Evolutionary conservation across 129 eudicot species (phyloP).

Genomic region (Apium graveolens): DNA sequence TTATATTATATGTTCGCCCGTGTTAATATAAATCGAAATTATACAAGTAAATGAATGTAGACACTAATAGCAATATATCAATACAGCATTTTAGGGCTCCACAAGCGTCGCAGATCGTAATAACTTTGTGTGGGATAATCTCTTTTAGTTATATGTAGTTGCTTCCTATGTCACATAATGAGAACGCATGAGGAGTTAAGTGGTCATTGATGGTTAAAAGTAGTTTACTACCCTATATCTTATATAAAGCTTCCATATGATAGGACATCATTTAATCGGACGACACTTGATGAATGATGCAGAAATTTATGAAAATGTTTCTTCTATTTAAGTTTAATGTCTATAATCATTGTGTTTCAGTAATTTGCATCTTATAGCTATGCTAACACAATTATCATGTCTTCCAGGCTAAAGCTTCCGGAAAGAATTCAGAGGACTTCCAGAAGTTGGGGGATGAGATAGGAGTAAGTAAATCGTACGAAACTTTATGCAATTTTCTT

Average conservation of each 20-base stretch:
- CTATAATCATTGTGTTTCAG: background rate
- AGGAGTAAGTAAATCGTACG: conserved; percentile 46
- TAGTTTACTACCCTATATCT: background rate
- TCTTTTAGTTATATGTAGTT: background rate
- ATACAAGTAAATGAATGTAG: background rate
- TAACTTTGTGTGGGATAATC: background rate
- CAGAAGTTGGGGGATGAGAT: conserved; percentile 45
- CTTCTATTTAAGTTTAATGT: background rate
- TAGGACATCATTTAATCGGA: background rate
- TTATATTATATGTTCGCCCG: background rate
- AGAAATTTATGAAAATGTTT: background rate
- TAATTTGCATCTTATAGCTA: conserved; percentile 1
- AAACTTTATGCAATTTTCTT: background rate
- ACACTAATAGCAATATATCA: background rate
- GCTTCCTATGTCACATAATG: background rate
- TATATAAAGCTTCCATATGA: no score
- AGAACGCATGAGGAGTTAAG: background rate
- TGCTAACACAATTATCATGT: conserved; percentile 1
- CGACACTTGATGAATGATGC: background rate
- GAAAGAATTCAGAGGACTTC: conserved; percentile 59
- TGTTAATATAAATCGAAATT: background rate
- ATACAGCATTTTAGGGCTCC: background rate
- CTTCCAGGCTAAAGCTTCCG: conserved; percentile 93
- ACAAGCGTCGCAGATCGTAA: background rate
- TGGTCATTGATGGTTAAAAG: background rate